Evolutionary conservation across 306 rosid genomes (phyloP).

Genomic region (Ziziphus jujuba): DNA sequence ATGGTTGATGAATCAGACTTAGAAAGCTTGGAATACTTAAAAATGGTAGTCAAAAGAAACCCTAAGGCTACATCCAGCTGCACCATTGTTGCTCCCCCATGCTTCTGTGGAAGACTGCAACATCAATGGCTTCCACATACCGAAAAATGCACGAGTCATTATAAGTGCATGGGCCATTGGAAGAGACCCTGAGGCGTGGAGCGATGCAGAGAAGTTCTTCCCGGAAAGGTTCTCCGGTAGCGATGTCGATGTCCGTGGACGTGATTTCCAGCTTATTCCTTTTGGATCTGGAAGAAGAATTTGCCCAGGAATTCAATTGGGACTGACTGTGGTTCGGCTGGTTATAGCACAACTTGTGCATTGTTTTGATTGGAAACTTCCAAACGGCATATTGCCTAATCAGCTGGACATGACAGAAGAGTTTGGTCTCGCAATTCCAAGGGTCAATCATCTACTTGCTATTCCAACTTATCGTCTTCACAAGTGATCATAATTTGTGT

Average conservation of each 20-base stretch:
- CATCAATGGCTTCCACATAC: neutral
- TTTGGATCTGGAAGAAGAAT: slow-evolving; percentile 11
- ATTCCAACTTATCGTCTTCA: neutral
- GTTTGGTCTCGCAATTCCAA: neutral
- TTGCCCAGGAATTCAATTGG: neutral
- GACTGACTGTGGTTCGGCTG: neutral
- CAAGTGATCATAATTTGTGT: neutral
- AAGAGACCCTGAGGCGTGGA: neutral
- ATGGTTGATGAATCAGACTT: neutral
- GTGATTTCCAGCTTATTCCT: slow-evolving; percentile 2
- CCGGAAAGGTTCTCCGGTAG: slow-evolving; percentile 6
- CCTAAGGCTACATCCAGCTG: neutral
- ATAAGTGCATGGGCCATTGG: neutral
- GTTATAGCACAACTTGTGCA: neutral
- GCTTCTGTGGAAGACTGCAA: neutral
- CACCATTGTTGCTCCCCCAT: neutral
- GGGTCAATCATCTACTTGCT: neutral
- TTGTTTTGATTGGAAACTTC: neutral
- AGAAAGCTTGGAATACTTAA: neutral
- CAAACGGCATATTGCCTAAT: neutral
- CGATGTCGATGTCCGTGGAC: neutral
- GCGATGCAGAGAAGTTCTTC: neutral
- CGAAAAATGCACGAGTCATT: neutral
- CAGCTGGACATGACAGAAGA: neutral
- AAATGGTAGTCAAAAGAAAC: neutral